These are phyloP conservation scores for Starmerella bombicola DNA, from an alignment of 805 yeast genomes.

Conservation along the genomic window DNA sequence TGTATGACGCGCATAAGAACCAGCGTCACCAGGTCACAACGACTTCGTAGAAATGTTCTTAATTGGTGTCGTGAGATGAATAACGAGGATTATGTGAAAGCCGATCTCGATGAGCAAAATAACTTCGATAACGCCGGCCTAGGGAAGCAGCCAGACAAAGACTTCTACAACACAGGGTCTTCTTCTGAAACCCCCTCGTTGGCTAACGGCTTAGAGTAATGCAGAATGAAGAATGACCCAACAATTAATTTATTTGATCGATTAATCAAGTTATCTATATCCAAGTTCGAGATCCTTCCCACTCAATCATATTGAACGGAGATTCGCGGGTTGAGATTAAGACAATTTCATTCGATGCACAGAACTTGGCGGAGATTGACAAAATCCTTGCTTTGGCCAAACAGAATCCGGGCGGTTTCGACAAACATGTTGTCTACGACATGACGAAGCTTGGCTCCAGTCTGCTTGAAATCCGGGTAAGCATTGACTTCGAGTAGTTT, in stretches of 20 bases:
- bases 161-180: slow-evolving; percentile 3
- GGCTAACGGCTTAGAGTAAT: too few relatives aligned
- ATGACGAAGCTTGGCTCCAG: slow-evolving; percentile 61
- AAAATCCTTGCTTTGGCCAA: slow-evolving; percentile 23
- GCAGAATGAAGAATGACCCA: too few relatives aligned
- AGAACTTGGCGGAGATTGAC: not conserved
- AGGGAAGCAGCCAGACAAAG: slow-evolving; percentile 18
- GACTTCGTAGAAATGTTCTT: slow-evolving; percentile 54
- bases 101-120: slow-evolving; percentile 24
- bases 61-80: slow-evolving; percentile 82
- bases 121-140: slow-evolving; percentile 17
- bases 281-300: too few relatives aligned
- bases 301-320: too few relatives aligned
- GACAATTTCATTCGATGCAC: not conserved
- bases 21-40: slow-evolving; percentile 66
- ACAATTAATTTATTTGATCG: too few relatives aligned
- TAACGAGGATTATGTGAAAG: slow-evolving; percentile 43
- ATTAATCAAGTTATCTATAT: too few relatives aligned
- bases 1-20: slow-evolving; percentile 60
- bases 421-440: slow-evolving; percentile 58
- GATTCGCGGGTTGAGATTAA: too few relatives aligned
- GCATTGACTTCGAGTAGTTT: slow-evolving; percentile 75
- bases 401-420: slow-evolving; percentile 38
- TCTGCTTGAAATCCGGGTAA: slow-evolving; percentile 93
- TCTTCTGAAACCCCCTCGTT: not conserved